Evolutionary conservation across 768 basidiomycete genomes (phyloP), one percentile per base, ranked within the genome.

Genomic region (Amanita pseudoporphyria): DNA sequence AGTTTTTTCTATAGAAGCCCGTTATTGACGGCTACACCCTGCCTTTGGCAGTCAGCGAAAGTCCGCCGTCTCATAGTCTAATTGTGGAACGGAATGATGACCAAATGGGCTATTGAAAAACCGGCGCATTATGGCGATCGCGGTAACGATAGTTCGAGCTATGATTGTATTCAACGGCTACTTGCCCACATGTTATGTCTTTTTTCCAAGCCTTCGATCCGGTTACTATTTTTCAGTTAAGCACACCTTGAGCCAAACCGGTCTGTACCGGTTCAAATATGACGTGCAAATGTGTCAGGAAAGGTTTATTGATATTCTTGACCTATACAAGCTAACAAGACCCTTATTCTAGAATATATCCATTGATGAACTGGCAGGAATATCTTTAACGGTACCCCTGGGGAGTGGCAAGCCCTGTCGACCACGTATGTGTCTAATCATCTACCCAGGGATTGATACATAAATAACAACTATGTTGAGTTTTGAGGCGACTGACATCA

Each of bases 61-160:
- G 26, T 28, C 26, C 7, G 26, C 26, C 26, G 7, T 28, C 28
- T 16, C 38, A 7, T 22, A 40, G 18, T 28, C 41, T 16, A 7
- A 43, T 43, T 28, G 41, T 31, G 41, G 41, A 43, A 30, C 24
- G 41, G 26, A 28, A 43, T 43, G 40, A 43, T 43, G 41, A 13
- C 41, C 28, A 26, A 43, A 24, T 26, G 16, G 16, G n/a, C 41
- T 26, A 26, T 28, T 43, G 16, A 26, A 21, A 43, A 28, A 16
- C 14, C 24, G 28, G 7, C 41, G 26, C 16, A 6, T 6, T 37
- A 16, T 37, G 22, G 14, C 5, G n/a, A 28, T 6, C 18, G 16
- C 18, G 22, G 14, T 3, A 28, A 22, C 13, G 21, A 21, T 22
- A 12, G 10, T 9, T n/a, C 26, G 41, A 16, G 22, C 4, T 28